Evolutionary conservation across 108 stramenopile species (phyloP), one percentile per base, ranked within the genome.

Genomic region (Discostella stelligeroides): DNA sequence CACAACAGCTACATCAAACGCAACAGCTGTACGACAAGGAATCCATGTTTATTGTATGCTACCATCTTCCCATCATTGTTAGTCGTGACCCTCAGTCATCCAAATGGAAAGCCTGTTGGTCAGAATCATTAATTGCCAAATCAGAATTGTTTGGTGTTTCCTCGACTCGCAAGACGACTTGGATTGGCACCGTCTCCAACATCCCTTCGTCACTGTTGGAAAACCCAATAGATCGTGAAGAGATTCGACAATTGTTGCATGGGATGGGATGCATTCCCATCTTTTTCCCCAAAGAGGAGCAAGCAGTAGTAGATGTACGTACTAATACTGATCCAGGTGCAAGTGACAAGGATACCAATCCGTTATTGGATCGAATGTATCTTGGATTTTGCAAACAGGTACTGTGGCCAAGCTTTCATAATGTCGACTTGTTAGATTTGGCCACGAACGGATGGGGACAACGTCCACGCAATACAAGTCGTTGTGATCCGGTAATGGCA

Each of bases 331-430:
- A 6, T 3, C 5, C 28, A 11, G 17, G 20, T 3, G 66, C 37
- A 28, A 2, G 20, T 9, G 59, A 18, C 59, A 21, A 60, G 59
- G 23, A 13, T 53, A 57, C 7, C 38, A 72, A 48, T 42, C 20
- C 34, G 13, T 71, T 56, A 50, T 65, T 63, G 64, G 92, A 75
- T 75, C 84, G 37, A 85, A 94, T 80, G 82, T 99, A 99, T 68
- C 81, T 92, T 39, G 96, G 98, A 24, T 97, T 95, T 72, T 99
- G 99, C 81, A 97, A 98, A 79, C 92, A 95, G 76, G 93, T 98
- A 20, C 68, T 99, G 17, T 98, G 99, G 97, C 98, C 98, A 4
- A 85, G 90, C 41, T 98, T 99, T 72, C 98, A 99, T 78, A 99
- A 99, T 65, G 97, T 99, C 46, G 95, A 97, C 51, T 57, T 92